Base-by-base conservation (phyloP, 345 rosid genomes). In the Ailanthus altissimus region DNA sequence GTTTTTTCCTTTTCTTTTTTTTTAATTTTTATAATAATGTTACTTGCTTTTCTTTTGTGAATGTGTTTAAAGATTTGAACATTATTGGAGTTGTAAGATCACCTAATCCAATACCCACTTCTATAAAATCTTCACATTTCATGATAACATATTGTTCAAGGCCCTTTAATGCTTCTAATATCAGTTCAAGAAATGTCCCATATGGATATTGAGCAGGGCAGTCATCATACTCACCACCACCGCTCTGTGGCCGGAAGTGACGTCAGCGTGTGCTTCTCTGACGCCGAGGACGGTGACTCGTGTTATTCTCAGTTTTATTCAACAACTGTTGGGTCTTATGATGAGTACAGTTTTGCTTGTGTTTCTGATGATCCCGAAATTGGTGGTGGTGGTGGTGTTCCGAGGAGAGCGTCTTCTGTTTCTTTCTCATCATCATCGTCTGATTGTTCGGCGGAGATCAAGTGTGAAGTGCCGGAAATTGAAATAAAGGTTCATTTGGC, bases 271-370 rank as follows among this genome's bases (percentile, higher is more conserved):
- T 92, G 84, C 77, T 93, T 92, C 83, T 91, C 99, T 13, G 98
- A 96, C 81, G 91, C 87, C 26, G 99, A 93, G 10, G 97, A 92
- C 57, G 91, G 85, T 62, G 91, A 85, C 63, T 91, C 97, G 18
- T 87, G 93, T 47, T 84, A 87, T 85, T 92, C 99, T 16, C 95
- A 90, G 81, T 97, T 92, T 81, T 92, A 90, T 61, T 94, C 97
- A 16, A 92, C 95, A 11, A 83, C 88, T 1, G 93, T 89, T 28
- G 97, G 97, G 67, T 87, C 97, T 21, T 87, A 92, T 51, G 97
- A 90, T 70, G 91, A 90, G 66, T 78, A 72, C 83, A 82, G 84
- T 67, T 81, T 89, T 77, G 81, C 82, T 73, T 70, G 91, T 77
- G 89, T 83, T 45, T 83, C 81, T 73, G 79, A 88, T 77, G 81